These are phyloP conservation scores for Coccomyxa sp. DNA, from an alignment of 139 green algal genomes.

Conservation along the genomic window DNA sequence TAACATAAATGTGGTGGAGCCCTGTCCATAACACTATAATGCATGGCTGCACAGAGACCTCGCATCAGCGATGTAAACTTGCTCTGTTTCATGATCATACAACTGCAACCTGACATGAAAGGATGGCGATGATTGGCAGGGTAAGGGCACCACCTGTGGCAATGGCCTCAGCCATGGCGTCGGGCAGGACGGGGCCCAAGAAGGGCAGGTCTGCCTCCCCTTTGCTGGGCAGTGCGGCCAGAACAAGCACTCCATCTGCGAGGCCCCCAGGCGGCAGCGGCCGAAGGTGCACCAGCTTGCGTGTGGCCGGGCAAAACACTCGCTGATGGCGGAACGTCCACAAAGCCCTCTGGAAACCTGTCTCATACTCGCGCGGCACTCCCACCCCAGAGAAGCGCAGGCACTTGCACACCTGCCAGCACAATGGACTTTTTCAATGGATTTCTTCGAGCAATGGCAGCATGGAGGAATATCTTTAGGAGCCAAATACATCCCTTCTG, in stretches of 20 bases:
- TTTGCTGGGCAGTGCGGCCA: constrained; percentile 6
- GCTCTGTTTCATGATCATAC: too few species aligned
- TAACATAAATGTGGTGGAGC: background rate
- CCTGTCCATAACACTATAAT: too few species aligned
- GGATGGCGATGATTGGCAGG: too few species aligned
- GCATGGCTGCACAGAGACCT: too few species aligned
- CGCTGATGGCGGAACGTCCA: constrained; percentile 91
- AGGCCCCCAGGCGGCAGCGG: constrained; percentile 51
- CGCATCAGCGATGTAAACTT: too few species aligned
- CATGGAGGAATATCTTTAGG: background rate
- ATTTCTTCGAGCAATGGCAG: background rate
- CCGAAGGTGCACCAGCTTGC: constrained; percentile 60
- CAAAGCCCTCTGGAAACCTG: constrained; percentile 76
- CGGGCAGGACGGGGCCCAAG: constrained; percentile 62
- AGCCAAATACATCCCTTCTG: too few species aligned
- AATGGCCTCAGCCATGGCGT: constrained; percentile 51
- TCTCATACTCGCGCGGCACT: constrained; percentile 78
- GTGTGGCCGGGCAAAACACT: constrained; percentile 62
- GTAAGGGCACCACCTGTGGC: constrained; percentile 45
- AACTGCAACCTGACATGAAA: too few species aligned
- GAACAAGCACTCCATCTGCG: background rate
- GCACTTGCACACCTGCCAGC: constrained; percentile 51
- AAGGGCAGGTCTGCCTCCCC: constrained; percentile 52
- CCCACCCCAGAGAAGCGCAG: constrained; percentile 73
- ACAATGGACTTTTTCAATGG: too few species aligned